Evolutionary conservation across 108 stramenopile species (phyloP), one percentile per base, ranked within the genome.

Genomic region (Fragilaria crotonensis): DNA sequence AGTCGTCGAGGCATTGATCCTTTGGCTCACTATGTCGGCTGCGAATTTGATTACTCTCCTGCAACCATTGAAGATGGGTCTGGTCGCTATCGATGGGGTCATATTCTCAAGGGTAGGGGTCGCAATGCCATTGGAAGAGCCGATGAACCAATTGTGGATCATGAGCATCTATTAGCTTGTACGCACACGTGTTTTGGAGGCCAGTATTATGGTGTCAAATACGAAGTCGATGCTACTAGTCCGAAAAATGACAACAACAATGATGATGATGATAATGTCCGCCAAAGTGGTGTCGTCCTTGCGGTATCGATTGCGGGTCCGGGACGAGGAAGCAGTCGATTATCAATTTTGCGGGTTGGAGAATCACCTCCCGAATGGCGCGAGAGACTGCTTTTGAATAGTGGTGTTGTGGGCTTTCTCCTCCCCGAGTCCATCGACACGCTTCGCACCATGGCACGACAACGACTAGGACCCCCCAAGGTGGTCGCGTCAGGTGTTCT

Each of bases 311-410:
- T 79, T 9, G 50, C 63, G 2, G 83, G 83, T 9, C 79, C 83
- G 21, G 76, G 73, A 18, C 45, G 30, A 19, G 76, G 80, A 5
- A 65, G 59, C 26, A 61, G 72, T 22, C 70, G 66, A 63, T 72
- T 81, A 41, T 76, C 77, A 0, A 82, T 85, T 41, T 78, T 85
- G 18, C 61, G 84, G 41, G 80, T 85, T 19, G 68, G 72, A 4
- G 84, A 81, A 60, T 81, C 79, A 21, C 84, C 84, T 18, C 71
- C 54, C 41, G 84, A 85, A 64, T 85, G 84, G 84, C 49, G 72
- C 4, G 84, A 81, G 55, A 60, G 80, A 50, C 53, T 85, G 46
- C 57, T 82, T 9, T 33, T 82, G 32, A 85, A 82, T 60, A 62
- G 55, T 26, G 84, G 67, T 19, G 75, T 80, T 7, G 52, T 85